phyloP scores from a whole-genome alignment of 441 rosid genomes.

The Lepidium campestre region DNA sequence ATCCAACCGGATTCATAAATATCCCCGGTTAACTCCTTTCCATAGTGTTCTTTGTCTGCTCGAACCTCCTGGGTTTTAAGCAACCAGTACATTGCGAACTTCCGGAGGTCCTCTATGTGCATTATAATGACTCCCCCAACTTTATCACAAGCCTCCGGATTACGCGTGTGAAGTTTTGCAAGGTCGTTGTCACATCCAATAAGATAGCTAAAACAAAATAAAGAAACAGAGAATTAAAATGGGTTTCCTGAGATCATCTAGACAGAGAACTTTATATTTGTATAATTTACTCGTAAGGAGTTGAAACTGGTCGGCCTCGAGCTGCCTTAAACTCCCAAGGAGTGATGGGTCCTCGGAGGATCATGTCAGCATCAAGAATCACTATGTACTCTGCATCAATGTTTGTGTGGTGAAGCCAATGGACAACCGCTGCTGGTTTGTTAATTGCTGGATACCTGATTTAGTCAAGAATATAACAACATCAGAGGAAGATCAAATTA shows the following conservation, averaged over 20 bases:
- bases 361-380: slow-evolving; percentile 98
- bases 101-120: slow-evolving; percentile 93
- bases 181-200: slow-evolving; percentile 96
- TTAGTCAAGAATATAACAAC: slow-evolving; percentile 12
- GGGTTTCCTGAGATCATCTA: not conserved
- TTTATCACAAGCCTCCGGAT: slow-evolving; percentile 93
- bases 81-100: slow-evolving; percentile 85
- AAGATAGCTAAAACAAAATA: slow-evolving; percentile 55
- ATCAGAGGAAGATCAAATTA: not conserved
- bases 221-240: not conserved
- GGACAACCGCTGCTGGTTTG: slow-evolving; percentile 97
- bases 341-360: slow-evolving; percentile 90
- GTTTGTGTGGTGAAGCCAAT: slow-evolving; percentile 92
- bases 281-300: slow-evolving; percentile 85
- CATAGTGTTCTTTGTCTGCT: slow-evolving; percentile 92
- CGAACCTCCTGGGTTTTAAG: slow-evolving; percentile 97
- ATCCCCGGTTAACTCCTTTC: slow-evolving; percentile 86
- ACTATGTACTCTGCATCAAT: slow-evolving; percentile 87
- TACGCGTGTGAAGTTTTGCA: slow-evolving; percentile 85
- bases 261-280: not conserved
- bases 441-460: slow-evolving; percentile 98
- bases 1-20: slow-evolving; percentile 94
- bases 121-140: slow-evolving; percentile 97
- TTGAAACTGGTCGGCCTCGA: slow-evolving; percentile 93
- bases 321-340: slow-evolving; percentile 97